phyloP scores from a whole-genome alignment of 345 rosid genomes.

The Sapria himalayana region DNA sequence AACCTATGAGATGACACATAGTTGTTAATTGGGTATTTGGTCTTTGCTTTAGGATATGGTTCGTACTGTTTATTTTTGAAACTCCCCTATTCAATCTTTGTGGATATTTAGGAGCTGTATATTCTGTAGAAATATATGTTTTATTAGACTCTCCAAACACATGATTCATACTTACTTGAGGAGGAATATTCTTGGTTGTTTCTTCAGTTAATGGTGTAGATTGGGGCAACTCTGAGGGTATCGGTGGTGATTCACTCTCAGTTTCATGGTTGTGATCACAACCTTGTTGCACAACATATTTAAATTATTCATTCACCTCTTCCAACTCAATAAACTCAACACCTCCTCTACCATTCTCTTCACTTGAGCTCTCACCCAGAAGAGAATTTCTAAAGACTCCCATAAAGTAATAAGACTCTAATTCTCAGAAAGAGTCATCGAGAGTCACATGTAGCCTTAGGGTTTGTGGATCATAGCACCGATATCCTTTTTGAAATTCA shows the following conservation, averaged over 20 bases:
- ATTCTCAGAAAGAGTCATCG: not conserved
- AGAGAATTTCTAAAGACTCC: not conserved
- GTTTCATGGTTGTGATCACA: no score
- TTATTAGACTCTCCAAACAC: not conserved
- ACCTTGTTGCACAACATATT: no score
- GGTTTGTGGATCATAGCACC: not conserved
- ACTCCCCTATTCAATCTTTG: not conserved
- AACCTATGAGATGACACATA: not conserved
- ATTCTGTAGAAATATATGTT: not conserved
- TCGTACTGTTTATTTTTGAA: conserved; percentile 5
- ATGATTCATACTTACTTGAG: not conserved
- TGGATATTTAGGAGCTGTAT: not conserved
- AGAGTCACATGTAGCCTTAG: not conserved
- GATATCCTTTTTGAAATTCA: conserved; percentile 2
- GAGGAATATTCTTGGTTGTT: not conserved
- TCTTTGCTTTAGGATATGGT: not conserved
- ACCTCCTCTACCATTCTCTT: not conserved
- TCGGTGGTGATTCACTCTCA: no score
- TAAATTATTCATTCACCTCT: no score
- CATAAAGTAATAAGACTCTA: not conserved
- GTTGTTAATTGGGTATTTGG: not conserved
- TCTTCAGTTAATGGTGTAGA: conserved; percentile 1
- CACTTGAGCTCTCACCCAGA: not conserved
- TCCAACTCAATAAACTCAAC: no score
- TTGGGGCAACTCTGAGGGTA: not conserved